Conservation (phyloP, 768 basidiomycete species). For the Cystobasidium tubakii region DNA sequence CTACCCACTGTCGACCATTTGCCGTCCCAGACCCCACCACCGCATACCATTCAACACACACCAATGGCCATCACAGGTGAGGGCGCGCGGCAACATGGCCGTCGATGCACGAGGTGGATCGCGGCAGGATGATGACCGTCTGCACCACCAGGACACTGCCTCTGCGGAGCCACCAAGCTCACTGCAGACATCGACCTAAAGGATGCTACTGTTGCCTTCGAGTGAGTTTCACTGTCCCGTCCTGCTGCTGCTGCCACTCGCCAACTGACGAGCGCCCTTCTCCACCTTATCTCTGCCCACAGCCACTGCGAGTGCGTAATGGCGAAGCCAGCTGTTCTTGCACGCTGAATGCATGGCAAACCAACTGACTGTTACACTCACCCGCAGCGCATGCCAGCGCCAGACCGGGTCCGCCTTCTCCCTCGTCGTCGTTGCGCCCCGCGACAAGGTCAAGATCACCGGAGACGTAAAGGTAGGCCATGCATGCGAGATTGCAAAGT, state of each 20-base stretch:
- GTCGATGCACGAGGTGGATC: too few relatives aligned
- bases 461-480: conserved; percentile 15
- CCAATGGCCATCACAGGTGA: too few relatives aligned
- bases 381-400: conserved; percentile 10
- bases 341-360: background rate
- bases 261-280: background rate
- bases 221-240: background rate
- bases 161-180: conserved; percentile 34
- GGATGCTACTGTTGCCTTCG: conserved; percentile 17
- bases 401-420: conserved; percentile 32
- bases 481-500: too few relatives aligned
- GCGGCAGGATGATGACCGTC: too few relatives aligned
- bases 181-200: conserved; percentile 35
- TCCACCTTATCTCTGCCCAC: background rate
- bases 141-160: conserved; percentile 14
- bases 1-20: too few relatives aligned
- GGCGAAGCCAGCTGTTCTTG: background rate
- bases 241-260: background rate
- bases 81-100: too few relatives aligned
- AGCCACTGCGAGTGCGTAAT: conserved; percentile 26
- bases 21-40: too few relatives aligned
- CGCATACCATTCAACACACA: too few relatives aligned
- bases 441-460: conserved; percentile 36
- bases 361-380: background rate
- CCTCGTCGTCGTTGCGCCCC: conserved; percentile 29